Base-by-base conservation (phyloP, 2,329 filamentous ascomycete genomes). In the Myrmaecium sp. region DNA sequence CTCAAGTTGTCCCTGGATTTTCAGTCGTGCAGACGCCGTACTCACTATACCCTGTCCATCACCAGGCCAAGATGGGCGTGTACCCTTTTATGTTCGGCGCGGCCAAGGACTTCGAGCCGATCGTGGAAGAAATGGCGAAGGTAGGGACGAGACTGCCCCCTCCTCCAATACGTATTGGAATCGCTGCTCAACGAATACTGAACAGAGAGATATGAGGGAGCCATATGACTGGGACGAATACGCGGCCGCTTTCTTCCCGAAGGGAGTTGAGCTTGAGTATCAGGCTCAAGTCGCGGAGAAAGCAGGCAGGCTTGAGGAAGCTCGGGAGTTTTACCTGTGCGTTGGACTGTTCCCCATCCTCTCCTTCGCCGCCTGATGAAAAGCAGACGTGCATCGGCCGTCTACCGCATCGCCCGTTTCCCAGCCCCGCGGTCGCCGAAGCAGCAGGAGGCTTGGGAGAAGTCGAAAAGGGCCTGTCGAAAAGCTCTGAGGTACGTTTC, bases 51-150 rank as follows among this genome's bases (percentile, higher is more conserved):
- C 13, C n/a, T 12, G n/a, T 7, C 10, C 23, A 14, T 11, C 14
- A 37, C 9, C 22, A 51, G 46, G 49, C 49, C 19, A 40, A 47
- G 18, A 71, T 70, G 51, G 62, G 69, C 30, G 59, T 81, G 6
- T 77, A 79, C 39, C 73, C 74, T 1, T 83, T 83, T 58, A 77
- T 82, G 56, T 77, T 82, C 49, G 69, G 71, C 25, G 55, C 60
- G 4, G 64, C 65, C 31, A 59, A 69, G 30, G 77, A 83, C 49
- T 81, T 83, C 42, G 62, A 66, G 37, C 73, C 73, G 11, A 61
- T 83, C 17, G 77, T 79, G 26, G 46, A 64, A n/a, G 53, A 66
- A 29, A 54, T 83, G 23, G 66, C 74, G 25, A 49, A 62, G 34
- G 64, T 67, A 46, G 26, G 42, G 21, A 6, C 5, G 14, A 14